Evolutionary conservation across 1,284 basidiomycete species (phyloP).

Genomic region (Mixia osmundae): DNA sequence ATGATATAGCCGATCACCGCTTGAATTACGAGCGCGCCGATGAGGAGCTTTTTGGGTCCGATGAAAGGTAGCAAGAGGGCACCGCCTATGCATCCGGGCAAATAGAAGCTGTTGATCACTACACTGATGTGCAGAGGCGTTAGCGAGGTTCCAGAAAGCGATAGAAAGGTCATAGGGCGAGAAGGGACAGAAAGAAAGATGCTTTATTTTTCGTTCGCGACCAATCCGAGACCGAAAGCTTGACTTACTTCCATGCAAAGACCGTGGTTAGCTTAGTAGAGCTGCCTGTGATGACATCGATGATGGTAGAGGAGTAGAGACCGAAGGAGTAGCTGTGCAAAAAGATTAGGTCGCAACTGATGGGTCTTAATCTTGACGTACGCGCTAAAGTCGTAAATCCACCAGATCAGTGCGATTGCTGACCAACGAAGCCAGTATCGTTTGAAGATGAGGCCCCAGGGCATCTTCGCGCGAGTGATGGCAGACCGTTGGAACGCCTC

Average conservation of each 20-base stretch:
- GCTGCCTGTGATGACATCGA: too few relatives aligned
- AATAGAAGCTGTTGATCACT: constrained; percentile 27
- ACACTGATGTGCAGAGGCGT: constrained; percentile 27
- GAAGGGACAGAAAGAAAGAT: background rate
- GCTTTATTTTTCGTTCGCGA: too few relatives aligned
- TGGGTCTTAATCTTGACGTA: constrained; percentile 9
- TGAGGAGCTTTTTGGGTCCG: constrained; percentile 13
- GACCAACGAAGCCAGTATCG: constrained; percentile 49
- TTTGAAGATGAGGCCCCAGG: constrained; percentile 52
- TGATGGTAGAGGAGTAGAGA: constrained; percentile 57
- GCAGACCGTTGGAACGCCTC: constrained; percentile 41
- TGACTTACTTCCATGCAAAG: too few relatives aligned
- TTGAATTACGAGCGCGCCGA: constrained; percentile 14
- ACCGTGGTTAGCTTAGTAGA: too few relatives aligned
- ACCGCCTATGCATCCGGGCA: constrained; percentile 43
- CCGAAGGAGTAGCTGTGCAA: constrained; percentile 34
- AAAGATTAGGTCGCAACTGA: background rate
- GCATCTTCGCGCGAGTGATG: constrained; percentile 35
- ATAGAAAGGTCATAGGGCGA: background rate
- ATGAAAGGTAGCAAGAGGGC: constrained; percentile 41
- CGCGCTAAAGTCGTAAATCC: constrained; percentile 13
- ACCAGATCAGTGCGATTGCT: constrained; percentile 50
- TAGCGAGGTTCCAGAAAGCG: constrained; percentile 37
- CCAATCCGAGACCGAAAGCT: too few relatives aligned
- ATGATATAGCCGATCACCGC: constrained; percentile 57